Evolutionary conservation across 2,329 filamentous ascomycete genomes (phyloP).

Genomic region (Hypoxylon sp.): DNA sequence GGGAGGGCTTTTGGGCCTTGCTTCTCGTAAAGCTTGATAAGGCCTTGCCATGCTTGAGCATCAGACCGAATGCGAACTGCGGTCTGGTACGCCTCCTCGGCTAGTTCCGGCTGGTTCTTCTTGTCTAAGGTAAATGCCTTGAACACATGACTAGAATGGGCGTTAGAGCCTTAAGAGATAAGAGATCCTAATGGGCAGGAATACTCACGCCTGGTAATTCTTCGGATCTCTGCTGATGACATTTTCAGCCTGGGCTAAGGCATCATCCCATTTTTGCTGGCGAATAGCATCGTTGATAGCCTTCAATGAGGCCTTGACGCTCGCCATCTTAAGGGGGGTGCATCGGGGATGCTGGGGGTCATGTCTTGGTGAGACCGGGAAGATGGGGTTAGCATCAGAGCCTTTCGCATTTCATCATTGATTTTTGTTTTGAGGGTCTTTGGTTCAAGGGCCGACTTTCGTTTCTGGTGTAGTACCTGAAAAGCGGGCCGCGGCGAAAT

Average conservation of each 20-base stretch:
- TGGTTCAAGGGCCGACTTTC: background rate
- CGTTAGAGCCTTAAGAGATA: conserved; percentile 19
- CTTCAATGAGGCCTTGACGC: conserved; percentile 82
- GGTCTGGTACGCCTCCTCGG: conserved; percentile 81
- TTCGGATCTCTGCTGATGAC: conserved; percentile 80
- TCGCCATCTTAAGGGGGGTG: conserved; percentile 61
- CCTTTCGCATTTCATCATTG: conserved; percentile 46
- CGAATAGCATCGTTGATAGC: conserved; percentile 84
- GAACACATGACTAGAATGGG: conserved; percentile 77
- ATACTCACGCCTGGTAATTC: conserved; percentile 83
- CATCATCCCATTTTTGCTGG: conserved; percentile 83
- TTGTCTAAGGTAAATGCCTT: conserved; percentile 89
- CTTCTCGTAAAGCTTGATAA: conserved; percentile 88
- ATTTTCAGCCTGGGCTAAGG: conserved; percentile 76
- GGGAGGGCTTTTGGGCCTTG: conserved; percentile 78
- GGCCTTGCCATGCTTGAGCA: conserved; percentile 89
- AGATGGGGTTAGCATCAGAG: conserved; percentile 23
- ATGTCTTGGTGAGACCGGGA: conserved; percentile 43
- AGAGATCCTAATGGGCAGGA: conserved; percentile 10
- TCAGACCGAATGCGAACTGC: conserved; percentile 83
- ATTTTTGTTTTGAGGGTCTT: conserved; percentile 26
- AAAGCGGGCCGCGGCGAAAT: conserved; percentile 24
- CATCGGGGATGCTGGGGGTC: conserved; percentile 37
- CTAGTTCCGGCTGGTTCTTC: conserved; percentile 76
- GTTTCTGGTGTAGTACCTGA: conserved; percentile 6